Conservation (phyloP, 345 rosid genomes). For the Kernera saxatilis region DNA sequence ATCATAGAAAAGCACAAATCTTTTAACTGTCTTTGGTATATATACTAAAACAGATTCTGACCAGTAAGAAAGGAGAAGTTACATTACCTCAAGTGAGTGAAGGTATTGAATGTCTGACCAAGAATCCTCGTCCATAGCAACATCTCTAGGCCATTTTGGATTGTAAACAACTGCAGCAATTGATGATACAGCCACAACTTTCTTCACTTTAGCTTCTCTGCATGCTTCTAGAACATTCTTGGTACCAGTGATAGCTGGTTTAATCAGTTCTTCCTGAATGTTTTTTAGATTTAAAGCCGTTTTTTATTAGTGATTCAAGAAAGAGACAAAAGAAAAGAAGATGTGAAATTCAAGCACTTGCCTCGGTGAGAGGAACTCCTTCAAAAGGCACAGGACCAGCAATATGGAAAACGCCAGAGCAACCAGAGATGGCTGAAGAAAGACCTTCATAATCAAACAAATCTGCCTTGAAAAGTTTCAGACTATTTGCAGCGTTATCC, state of each 20-base stretch:
- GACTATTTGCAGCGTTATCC: conserved; percentile 35
- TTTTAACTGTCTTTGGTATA: background rate
- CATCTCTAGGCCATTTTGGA: conserved; percentile 39
- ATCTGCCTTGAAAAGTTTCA: conserved; percentile 42
- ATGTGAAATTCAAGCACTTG: background rate
- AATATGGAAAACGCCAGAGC: conserved; percentile 47
- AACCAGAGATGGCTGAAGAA: conserved; percentile 40
- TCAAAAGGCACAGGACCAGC: conserved; percentile 40
- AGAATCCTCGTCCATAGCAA: conserved; percentile 33
- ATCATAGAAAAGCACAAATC: background rate
- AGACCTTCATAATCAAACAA: conserved; percentile 37
- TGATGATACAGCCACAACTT: conserved; percentile 48
- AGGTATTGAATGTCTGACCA: conserved; percentile 40
- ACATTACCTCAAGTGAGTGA: conserved; percentile 33
- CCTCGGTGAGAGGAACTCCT: conserved; percentile 36
- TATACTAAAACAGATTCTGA: background rate
- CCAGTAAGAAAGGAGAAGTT: background rate
- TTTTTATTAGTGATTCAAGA: background rate
- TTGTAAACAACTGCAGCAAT: conserved; percentile 32
- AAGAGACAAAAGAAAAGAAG: background rate
- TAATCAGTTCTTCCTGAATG: conserved; percentile 38
- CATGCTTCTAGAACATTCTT: conserved; percentile 47
- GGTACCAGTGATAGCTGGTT: conserved; percentile 42
- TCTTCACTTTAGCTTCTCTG: conserved; percentile 37
- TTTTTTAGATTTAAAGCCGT: background rate